These are phyloP conservation scores for Trapa incisa DNA, from an alignment of 345 rosid species.

Conservation along the genomic window DNA sequence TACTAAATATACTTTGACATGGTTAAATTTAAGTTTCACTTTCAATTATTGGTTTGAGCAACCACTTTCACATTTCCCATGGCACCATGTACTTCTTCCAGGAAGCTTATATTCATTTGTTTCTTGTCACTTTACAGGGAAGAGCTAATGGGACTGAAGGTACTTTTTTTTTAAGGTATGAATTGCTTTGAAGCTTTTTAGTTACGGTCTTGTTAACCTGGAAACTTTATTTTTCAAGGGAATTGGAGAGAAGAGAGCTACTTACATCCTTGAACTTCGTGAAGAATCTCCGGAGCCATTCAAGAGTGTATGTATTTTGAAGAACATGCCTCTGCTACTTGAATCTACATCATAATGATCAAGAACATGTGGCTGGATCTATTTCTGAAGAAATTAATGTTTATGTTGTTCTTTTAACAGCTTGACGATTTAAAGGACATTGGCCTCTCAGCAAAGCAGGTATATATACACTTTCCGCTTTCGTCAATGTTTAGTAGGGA, in stretches of 20 bases:
- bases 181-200: not conserved
- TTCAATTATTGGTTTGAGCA: not conserved
- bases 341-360: not conserved
- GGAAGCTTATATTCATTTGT: not conserved
- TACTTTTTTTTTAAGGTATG: conserved; percentile 3
- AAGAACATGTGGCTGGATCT: not conserved
- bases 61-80: not conserved
- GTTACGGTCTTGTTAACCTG: not conserved
- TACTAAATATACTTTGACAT: not conserved
- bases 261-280: conserved; percentile 47
- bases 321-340: not conserved
- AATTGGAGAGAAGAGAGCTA: conserved; percentile 76
- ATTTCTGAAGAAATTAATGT: conserved; percentile 2
- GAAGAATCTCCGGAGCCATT: conserved; percentile 54
- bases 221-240: conserved; percentile 31
- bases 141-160: conserved; percentile 66
- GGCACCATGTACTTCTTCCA: not conserved
- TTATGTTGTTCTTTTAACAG: conserved; percentile 21
- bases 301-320: conserved; percentile 31
- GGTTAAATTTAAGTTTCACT: not conserved
- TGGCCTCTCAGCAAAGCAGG: conserved; percentile 85
- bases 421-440: conserved; percentile 51
- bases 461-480: conserved; percentile 12
- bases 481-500: not conserved
- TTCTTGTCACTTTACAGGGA: conserved; percentile 29